Conservation (phyloP, 805 yeast genomes). For the Groenewaldozyma tartarivorans region DNA sequence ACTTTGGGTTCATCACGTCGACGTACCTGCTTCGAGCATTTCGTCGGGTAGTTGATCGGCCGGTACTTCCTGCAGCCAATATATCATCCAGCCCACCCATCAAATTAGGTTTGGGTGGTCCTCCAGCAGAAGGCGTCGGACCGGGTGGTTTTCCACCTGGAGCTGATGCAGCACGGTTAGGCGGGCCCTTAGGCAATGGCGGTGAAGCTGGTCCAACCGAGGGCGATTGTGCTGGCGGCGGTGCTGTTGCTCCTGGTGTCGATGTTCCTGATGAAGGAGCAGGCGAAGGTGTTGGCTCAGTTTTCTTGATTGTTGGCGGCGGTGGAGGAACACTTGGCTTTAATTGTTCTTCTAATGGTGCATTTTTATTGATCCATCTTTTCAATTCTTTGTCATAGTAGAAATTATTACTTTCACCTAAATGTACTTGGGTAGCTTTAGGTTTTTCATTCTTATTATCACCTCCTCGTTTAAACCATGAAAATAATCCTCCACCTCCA, state of each 20-base stretch:
- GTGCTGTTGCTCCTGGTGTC: conserved; percentile 14
- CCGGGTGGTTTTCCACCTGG: conserved; percentile 14
- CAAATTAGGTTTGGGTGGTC: conserved; percentile 17
- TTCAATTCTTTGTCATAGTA: conserved; percentile 74
- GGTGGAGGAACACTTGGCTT: conserved; percentile 68
- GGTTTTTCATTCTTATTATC: conserved; percentile 50
- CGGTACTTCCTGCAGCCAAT: conserved; percentile 30
- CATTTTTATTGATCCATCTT: conserved; percentile 76
- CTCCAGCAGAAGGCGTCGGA: conserved; percentile 17
- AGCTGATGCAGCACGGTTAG: conserved; percentile 2
- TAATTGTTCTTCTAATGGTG: conserved; percentile 24
- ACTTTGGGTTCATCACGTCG: conserved; percentile 52
- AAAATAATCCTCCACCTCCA: conserved; percentile 34
- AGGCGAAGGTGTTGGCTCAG: conserved; percentile 1
- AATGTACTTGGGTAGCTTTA: conserved; percentile 71
- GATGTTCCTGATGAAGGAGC: conserved; percentile 8
- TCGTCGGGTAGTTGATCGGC: conserved; percentile 38
- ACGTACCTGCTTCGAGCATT: conserved; percentile 54
- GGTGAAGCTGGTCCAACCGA: conserved; percentile 2
- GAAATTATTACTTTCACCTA: conserved; percentile 70
- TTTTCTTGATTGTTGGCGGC: conserved; percentile 34
- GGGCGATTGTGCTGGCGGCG: conserved; percentile 12
- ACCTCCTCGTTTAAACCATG: conserved; percentile 51
- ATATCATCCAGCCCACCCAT: conserved; percentile 40
- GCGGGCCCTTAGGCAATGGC: not conserved